Evolutionary conservation across 2,329 filamentous ascomycete species (phyloP).

Genomic region (Pseudocercospora musae): DNA sequence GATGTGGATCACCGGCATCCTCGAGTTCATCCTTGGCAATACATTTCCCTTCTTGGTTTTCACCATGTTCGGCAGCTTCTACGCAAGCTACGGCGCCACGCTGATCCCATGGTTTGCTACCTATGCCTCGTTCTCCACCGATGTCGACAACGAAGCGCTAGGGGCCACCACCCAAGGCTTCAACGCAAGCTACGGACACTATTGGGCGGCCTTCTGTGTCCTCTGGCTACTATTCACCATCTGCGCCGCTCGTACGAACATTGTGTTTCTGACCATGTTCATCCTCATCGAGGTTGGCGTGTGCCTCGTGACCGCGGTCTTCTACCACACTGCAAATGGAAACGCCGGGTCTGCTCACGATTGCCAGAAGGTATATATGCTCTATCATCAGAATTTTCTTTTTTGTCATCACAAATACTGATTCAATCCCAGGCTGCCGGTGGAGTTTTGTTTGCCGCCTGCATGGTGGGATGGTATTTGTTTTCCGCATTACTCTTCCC

Average conservation of each 20-base stretch:
- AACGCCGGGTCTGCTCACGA: conserved; percentile 16
- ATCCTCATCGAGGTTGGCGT: conserved; percentile 12
- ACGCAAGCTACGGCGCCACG: conserved; percentile 16
- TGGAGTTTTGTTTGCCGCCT: conserved; percentile 16
- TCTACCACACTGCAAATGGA: conserved; percentile 16
- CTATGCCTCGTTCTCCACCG: conserved; percentile 16
- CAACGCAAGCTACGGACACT: conserved; percentile 21
- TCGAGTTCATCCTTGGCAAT: conserved; percentile 25
- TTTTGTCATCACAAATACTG: not conserved
- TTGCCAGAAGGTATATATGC: conserved; percentile 18
- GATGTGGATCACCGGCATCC: conserved; percentile 21
- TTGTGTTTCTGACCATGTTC: conserved; percentile 21
- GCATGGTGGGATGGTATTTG: conserved; percentile 22
- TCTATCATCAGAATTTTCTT: not conserved
- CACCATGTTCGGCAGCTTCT: conserved; percentile 24
- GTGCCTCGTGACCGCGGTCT: conserved; percentile 16
- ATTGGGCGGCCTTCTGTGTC: conserved; percentile 22
- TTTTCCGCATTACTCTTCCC: conserved; percentile 21
- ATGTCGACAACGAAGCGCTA: conserved; percentile 9
- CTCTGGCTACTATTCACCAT: conserved; percentile 21
- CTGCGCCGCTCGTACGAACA: conserved; percentile 22
- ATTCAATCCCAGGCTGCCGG: conserved; percentile 16
- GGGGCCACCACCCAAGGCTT: conserved; percentile 12
- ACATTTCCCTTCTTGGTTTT: conserved; percentile 26
- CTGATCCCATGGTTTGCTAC: conserved; percentile 19